phyloP scores from a whole-genome alignment of 495 filamentous ascomycete genomes.

The Trypethelium eluteriae region DNA sequence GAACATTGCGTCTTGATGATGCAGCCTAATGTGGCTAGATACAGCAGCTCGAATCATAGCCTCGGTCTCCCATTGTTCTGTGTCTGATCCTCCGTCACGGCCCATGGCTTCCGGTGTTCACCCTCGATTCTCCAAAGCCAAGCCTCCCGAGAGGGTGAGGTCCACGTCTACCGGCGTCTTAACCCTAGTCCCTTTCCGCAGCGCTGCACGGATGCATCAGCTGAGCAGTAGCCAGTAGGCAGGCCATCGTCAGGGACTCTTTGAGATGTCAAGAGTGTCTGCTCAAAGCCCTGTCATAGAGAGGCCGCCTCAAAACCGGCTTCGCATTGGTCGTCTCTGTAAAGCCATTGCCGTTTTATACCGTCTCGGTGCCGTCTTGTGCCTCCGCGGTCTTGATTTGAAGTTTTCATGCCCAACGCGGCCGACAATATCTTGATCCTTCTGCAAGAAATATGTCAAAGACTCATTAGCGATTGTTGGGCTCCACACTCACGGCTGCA shows the following conservation, averaged over 20 bases:
- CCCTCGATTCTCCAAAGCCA: constrained; percentile 6
- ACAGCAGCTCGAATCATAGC: constrained; percentile 8
- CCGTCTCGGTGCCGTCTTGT: neutral
- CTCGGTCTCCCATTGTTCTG: neutral
- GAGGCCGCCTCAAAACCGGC: neutral
- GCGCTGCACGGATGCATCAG: neutral
- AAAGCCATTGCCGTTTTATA: neutral
- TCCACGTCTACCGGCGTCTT: constrained; percentile 6
- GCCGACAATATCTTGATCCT: neutral
- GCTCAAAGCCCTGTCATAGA: neutral
- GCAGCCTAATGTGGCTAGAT: neutral
- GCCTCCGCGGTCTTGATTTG: neutral
- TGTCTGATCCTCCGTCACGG: neutral
- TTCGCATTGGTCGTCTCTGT: neutral
- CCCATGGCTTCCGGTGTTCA: neutral
- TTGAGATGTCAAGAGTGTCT: neutral
- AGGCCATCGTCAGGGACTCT: neutral
- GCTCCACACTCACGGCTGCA: neutral
- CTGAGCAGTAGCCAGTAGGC: neutral
- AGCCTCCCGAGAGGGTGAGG: neutral
- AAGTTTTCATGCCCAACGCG: constrained; percentile 5
- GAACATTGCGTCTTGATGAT: neutral
- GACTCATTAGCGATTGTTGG: neutral
- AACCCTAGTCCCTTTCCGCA: neutral
- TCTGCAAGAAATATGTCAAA: neutral